Evolutionary conservation across 106 monocot species (phyloP).

Genomic region (Dioscorea alata): DNA sequence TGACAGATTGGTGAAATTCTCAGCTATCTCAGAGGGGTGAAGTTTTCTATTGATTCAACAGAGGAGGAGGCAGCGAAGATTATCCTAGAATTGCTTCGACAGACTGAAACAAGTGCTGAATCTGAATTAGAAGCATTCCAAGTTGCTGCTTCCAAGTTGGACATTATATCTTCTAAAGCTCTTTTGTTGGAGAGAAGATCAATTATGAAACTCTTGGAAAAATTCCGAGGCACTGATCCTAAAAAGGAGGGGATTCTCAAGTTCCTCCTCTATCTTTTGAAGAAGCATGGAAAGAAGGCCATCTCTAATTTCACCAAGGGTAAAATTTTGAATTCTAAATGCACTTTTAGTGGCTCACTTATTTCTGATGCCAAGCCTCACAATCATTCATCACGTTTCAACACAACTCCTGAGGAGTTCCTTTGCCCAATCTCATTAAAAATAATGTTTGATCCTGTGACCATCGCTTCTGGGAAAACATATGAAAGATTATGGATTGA

Average conservation of each 20-base stretch:
- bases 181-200: constrained; percentile 82
- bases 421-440: constrained; percentile 74
- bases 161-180: constrained; percentile 55
- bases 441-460: constrained; percentile 87
- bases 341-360: constrained; percentile 2
- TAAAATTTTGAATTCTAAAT: constrained; percentile 15
- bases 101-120: constrained; percentile 40
- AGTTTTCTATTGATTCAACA: constrained; percentile 51
- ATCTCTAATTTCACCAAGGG: constrained; percentile 11
- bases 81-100: constrained; percentile 44
- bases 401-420: constrained; percentile 59
- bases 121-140: constrained; percentile 56
- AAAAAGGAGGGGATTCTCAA: constrained; percentile 58
- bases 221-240: constrained; percentile 22
- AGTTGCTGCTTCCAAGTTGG: constrained; percentile 47
- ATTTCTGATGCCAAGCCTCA: constrained; percentile 3
- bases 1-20: constrained; percentile 55
- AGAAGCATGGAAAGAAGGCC: constrained; percentile 47
- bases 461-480: constrained; percentile 86
- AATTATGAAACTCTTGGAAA: constrained; percentile 55
- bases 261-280: constrained; percentile 60
- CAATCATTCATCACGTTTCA: constrained; percentile 13
- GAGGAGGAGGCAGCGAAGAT: constrained; percentile 66
- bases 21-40: constrained; percentile 39
- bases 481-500: constrained; percentile 69